Evolutionary conservation across 306 rosid species (phyloP), one percentile per base, ranked within the genome.

Genomic region (Medicago lupulina): DNA sequence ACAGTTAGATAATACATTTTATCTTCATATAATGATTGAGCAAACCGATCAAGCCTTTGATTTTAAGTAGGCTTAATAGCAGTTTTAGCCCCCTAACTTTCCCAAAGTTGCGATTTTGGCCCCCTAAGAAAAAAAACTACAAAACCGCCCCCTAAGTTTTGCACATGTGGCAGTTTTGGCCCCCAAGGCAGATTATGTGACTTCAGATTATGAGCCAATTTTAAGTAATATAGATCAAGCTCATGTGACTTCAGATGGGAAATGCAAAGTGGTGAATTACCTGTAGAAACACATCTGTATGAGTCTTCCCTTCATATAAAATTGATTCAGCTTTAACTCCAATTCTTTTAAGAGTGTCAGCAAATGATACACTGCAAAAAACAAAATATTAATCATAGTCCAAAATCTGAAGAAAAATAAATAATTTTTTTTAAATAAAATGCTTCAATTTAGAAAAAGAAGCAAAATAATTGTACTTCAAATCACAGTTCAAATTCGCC

Each of bases 271-370:
- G 72, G 61, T 40, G 54, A 38, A 40, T 79, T 78, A 94, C 98
- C 97, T 94, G 98, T 71, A 94, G 90, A 86, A 94, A 94, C 84
- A 94, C 75, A 76, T 94, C 98, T 13, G 98, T 94, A 67, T 94
- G 98, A 16, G 96, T 92, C 84, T 90, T 94, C 63, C 89, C 96
- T 71, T 90, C 90, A 55, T 91, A 94, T 51, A 91, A 73, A 88
- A 94, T 72, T 53, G 93, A 14, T 64, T 90, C 86, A 60, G 97
- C 93, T 82, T 76, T 85, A 60, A 77, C 95, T 86, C 98, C 97
- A 76, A 82, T 73, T 71, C 75, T 81, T 74, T 75, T 77, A 73
- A 94, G 97, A 80, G 94, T 79, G 77, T 94, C 98, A 44, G 97
- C 88, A 80, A 91, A 94, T 63, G 82, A 82, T 80, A 50, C 82